phyloP scores from a whole-genome alignment of 1,284 basidiomycete species.

The Puccinia polysora region DNA sequence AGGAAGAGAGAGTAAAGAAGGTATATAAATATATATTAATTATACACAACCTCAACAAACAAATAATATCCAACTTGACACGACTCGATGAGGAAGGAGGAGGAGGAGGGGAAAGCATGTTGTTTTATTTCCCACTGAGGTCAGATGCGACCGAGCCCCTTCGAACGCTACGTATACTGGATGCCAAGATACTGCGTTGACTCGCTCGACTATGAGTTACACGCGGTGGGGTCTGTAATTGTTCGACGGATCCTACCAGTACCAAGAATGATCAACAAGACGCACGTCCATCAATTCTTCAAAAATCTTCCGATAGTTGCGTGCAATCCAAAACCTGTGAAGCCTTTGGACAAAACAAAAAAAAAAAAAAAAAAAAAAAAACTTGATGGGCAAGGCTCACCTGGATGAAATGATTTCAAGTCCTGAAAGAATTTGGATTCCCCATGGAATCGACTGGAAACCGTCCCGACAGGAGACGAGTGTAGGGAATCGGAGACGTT shows the following conservation, averaged over 20 bases:
- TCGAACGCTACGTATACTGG: conserved; percentile 11
- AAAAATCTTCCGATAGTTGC: too few species aligned
- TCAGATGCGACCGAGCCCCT: conserved; percentile 2
- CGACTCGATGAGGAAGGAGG: too few species aligned
- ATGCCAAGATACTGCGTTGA: neutral
- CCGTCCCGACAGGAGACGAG: conserved; percentile 27
- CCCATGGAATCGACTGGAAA: conserved; percentile 22
- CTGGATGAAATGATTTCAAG: conserved; percentile 24
- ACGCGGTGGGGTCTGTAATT: conserved; percentile 29
- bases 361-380: neutral
- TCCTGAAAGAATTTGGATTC: conserved; percentile 33
- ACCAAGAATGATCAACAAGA: neutral
- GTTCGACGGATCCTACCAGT: conserved; percentile 16
- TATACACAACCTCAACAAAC: too few species aligned
- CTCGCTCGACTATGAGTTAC: conserved; percentile 13
- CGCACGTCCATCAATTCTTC: conserved; percentile 1
- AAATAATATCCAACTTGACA: too few species aligned
- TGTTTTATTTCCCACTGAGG: neutral
- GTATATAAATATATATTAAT: neutral
- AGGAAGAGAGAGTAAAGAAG: neutral
- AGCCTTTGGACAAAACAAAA: too few species aligned
- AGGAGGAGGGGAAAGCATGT: too few species aligned
- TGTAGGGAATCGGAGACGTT: neutral
- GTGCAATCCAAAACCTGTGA: too few species aligned
- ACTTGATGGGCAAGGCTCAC: neutral